Evolutionary conservation across 129 eudicot genomes (phyloP).

Genomic region (Escallonia herrerae): DNA sequence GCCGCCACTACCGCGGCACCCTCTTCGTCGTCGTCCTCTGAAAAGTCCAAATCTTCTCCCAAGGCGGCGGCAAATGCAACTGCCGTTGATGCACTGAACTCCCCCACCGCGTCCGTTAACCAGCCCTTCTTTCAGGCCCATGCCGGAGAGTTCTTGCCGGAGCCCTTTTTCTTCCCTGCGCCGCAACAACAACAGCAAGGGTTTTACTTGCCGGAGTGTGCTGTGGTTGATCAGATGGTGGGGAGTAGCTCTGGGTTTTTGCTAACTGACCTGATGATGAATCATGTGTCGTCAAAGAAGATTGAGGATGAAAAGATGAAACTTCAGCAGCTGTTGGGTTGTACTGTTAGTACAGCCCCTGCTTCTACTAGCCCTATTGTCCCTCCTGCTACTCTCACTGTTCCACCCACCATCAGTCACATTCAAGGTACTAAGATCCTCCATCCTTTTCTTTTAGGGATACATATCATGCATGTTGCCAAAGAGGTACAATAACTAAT

Average conservation of each 20-base stretch:
- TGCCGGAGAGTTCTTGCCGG: conserved; percentile 40
- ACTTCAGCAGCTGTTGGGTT: conserved; percentile 28
- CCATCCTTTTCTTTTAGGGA: background rate
- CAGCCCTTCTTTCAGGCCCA: conserved; percentile 37
- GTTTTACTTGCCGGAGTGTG: conserved; percentile 42
- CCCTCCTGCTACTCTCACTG: conserved; percentile 22
- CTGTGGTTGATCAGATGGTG: conserved; percentile 19
- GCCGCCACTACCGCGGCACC: conserved; percentile 20
- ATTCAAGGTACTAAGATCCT: conserved; percentile 38
- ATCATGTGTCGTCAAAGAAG: conserved; percentile 22
- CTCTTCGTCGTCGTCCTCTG: conserved; percentile 59
- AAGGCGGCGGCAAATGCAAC: conserved; percentile 8
- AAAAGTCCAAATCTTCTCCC: conserved; percentile 38
- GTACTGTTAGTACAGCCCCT: conserved; percentile 19
- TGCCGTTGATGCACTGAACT: conserved; percentile 29
- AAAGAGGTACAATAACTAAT: no score
- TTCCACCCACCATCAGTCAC: conserved; percentile 30
- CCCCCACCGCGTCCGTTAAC: conserved; percentile 78
- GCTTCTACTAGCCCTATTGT: conserved; percentile 16
- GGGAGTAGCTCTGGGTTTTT: conserved; percentile 35
- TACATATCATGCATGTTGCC: background rate
- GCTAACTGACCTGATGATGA: conserved; percentile 55
- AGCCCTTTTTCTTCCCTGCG: conserved; percentile 43
- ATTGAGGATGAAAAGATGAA: conserved; percentile 43
- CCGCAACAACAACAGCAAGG: conserved; percentile 26